A percentile compares a stretch with the other conserved stretches of the same genome.
These are phyloP conservation scores for Paraleonurus japonicus DNA, from an alignment of 257 asterid genomes.

Conservation along the genomic window DNA sequence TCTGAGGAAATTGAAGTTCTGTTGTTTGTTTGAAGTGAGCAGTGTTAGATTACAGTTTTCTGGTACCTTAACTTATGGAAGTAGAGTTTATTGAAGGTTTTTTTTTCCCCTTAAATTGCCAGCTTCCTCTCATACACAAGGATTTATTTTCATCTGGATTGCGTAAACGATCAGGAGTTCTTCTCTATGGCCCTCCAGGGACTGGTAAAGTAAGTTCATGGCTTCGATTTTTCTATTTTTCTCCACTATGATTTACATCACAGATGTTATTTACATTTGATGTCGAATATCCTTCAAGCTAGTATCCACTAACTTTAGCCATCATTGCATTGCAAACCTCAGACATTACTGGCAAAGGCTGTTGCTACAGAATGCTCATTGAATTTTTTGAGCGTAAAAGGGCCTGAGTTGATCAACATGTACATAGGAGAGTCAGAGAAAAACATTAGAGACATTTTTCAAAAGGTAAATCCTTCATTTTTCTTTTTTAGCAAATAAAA, in stretches of 20 bases:
- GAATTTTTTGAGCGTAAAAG: conserved; percentile 93
- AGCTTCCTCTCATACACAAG: conserved; percentile 96
- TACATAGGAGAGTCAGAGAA: conserved; percentile 99
- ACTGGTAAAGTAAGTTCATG: conserved; percentile 82
- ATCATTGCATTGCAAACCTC: conserved; percentile 36
- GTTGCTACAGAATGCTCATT: conserved; percentile 98
- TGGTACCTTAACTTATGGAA: not conserved
- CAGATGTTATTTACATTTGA: not conserved
- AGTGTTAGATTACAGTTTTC: not conserved
- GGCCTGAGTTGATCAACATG: conserved; percentile 98
- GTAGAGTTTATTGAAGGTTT: not conserved
- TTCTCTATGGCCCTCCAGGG: conserved; percentile 99
- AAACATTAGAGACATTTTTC: conserved; percentile 89
- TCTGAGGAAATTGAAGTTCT: not conserved
- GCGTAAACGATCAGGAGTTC: conserved; percentile 98
- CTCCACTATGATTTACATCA: conserved; percentile 1
- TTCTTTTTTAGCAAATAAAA: not conserved
- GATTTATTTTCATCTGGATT: conserved; percentile 96
- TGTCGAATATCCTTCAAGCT: conserved; percentile 7
- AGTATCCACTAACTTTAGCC: conserved; percentile 15
- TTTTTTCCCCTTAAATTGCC: too few relatives aligned
- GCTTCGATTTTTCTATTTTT: conserved; percentile 1
- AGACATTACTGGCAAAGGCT: conserved; percentile 96
- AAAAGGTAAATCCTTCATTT: conserved; percentile 54
- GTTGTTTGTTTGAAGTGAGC: conserved; percentile 3